Evolutionary conservation across 2,329 filamentous ascomycete species (phyloP).

Genomic region (Byssoonygena ceratinophila): DNA sequence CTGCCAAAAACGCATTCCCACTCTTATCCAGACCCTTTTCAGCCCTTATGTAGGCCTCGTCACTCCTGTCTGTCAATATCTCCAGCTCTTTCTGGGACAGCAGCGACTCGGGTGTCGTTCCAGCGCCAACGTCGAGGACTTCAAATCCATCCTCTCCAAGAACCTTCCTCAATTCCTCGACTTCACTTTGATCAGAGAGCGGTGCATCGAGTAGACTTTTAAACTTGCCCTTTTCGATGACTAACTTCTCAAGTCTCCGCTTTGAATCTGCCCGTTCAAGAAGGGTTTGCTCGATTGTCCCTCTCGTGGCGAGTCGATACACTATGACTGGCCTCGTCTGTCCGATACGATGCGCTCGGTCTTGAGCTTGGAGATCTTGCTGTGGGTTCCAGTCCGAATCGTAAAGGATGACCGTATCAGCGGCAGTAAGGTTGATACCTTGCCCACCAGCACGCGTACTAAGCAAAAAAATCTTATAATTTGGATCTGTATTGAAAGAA

Average conservation of each 20-base stretch:
- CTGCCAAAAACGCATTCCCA: constrained; percentile 54
- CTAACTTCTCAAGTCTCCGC: constrained; percentile 79
- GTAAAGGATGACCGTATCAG: constrained; percentile 94
- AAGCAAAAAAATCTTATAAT: constrained; percentile 69
- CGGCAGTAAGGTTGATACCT: constrained; percentile 98
- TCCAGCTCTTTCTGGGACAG: constrained; percentile 66
- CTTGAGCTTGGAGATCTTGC: constrained; percentile 91
- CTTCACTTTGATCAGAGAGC: constrained; percentile 37
- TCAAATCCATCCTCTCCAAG: constrained; percentile 65
- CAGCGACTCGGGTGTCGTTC: constrained; percentile 51
- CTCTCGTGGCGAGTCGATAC: constrained; percentile 84
- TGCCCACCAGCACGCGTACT: constrained; percentile 88
- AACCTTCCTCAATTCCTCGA: constrained; percentile 50
- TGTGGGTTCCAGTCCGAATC: constrained; percentile 95
- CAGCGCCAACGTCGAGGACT: constrained; percentile 44
- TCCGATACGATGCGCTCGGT: constrained; percentile 87
- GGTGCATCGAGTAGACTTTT: constrained; percentile 52
- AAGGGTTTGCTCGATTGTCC: constrained; percentile 80
- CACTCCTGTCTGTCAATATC: constrained; percentile 64
- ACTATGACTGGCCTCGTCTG: constrained; percentile 87
- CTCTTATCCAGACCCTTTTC: constrained; percentile 61
- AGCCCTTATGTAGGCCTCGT: constrained; percentile 58
- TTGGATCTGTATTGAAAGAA: constrained; percentile 56
- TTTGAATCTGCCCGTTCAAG: constrained; percentile 85
- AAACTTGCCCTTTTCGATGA: constrained; percentile 89